Evolutionary conservation across 257 asterid genomes (phyloP).

Genomic region (Fraxinus americana): DNA sequence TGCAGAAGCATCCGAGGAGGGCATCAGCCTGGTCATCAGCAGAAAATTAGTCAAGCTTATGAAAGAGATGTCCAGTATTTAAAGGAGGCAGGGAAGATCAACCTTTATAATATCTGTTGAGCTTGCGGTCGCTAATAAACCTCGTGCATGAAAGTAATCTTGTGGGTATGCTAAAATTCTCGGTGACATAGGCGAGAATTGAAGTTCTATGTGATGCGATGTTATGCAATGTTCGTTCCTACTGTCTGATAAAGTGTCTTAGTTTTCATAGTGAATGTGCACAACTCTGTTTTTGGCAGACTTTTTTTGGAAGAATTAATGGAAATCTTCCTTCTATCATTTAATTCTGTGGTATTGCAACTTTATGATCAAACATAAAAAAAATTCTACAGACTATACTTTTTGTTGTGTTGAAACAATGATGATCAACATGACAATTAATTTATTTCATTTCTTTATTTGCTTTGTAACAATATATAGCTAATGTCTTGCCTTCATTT

Average conservation of each 20-base stretch:
- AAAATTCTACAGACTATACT: no score
- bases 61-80: conserved; percentile 97
- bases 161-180: background rate
- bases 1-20: conserved; percentile 71
- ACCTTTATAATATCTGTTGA: conserved; percentile 76
- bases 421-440: no score
- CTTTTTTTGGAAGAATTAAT: background rate
- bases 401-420: no score
- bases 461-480: no score
- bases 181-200: background rate
- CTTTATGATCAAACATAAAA: no score
- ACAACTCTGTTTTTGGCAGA: background rate
- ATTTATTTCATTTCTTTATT: no score
- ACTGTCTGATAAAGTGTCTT: background rate
- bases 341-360: no score
- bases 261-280: background rate
- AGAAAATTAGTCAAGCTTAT: conserved; percentile 85
- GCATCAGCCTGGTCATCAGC: conserved; percentile 80
- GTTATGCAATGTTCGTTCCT: background rate
- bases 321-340: background rate
- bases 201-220: background rate
- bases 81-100: conserved; percentile 73
- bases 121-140: conserved; percentile 66
- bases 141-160: conserved; percentile 19
- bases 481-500: no score